Evolutionary conservation across 805 yeast genomes (phyloP), one percentile per base, ranked within the genome.

Genomic region (Wickerhamiella sergipiensis): DNA sequence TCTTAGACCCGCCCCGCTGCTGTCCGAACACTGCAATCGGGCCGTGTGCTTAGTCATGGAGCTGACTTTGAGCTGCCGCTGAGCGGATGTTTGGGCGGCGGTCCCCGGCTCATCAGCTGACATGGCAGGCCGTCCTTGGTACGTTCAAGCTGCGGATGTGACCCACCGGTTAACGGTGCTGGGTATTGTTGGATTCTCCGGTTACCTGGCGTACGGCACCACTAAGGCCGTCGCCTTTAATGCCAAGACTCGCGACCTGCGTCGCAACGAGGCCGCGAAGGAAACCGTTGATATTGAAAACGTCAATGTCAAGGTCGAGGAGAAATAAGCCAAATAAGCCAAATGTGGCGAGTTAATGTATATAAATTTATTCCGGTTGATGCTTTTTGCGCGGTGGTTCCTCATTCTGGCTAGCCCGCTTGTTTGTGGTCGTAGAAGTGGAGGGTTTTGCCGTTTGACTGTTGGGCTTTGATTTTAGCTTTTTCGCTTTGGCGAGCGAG

Each of bases 81-180:
- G n/a, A n/a, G n/a, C n/a, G n/a, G n/a, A n/a, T n/a, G n/a, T n/a
- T n/a, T n/a, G n/a, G n/a, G n/a, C n/a, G n/a, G n/a, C n/a, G n/a
- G n/a, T n/a, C n/a, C n/a, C n/a, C n/a, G n/a, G n/a, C n/a, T n/a
- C n/a, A n/a, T n/a, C n/a, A 29, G 33, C 33, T 36, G 17, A 36
- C 39, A 57, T 57, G 64, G 55, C 58, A 12, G 59, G 64, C 39
- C 59, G 71, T 62, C 85, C 89, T 46, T 83, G 90, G 90, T 83
- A 83, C 64, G 79, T 83, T 1, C 80, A 78, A 64, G 79, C 76
- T 2, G 77, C 85, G 2, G 90, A 83, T 64, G 75, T 83, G 43
- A 75, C 74, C 24, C 90, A 83, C 66, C 81, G 90, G 68, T 64
- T 82, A 53, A 80, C 86, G 0, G 88, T 83, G 45, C 63, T 83